Evolutionary conservation across 306 rosid species (phyloP), one percentile per base, ranked within the genome.

Genomic region (Vicia villosa): DNA sequence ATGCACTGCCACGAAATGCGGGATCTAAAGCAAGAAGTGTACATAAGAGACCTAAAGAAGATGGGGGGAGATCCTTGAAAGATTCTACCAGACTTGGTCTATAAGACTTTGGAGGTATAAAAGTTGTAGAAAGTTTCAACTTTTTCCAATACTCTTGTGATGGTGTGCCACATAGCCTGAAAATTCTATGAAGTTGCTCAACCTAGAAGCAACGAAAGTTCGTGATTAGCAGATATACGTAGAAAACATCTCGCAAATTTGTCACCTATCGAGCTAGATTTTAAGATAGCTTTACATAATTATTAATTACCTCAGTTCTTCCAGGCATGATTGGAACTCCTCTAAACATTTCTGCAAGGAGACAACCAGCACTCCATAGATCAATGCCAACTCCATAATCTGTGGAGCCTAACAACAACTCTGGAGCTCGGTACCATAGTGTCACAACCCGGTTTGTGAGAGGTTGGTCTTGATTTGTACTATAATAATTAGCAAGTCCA

Each of bases 311-410:
- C 94, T 89, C 97, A 13, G 84, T 87, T 86, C 88, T 85, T 28
- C 86, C 97, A 14, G 94, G 91, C 86, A 91, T 82, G 60, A 91
- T 73, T 12, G 97, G 90, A 66, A 78, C 54, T 40, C 97, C 91
- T 15, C 67, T 70, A 68, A 91, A 91, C 96, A 87, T 87, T 83
- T 91, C 97, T 10, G 87, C 94, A 34, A 91, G 69, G 77, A 93
- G 90, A 70, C 98, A 93, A 72, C 98, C 98, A 46, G 83, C 97
- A 81, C 98, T 94, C 98, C 98, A 94, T 49, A 94, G 85, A 78
- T 94, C 98, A 63, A 94, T 80, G 56, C 97, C 97, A 14, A 84
- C 86, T 40, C 92, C 97, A 76, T 90, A 94, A 63, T 77, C 40
- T 0, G 89, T 90, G 57, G 95, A 76, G 62, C 98, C 98, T 76